Conservation (phyloP, 139 green algal species). For the Trebouxia sp. region DNA sequence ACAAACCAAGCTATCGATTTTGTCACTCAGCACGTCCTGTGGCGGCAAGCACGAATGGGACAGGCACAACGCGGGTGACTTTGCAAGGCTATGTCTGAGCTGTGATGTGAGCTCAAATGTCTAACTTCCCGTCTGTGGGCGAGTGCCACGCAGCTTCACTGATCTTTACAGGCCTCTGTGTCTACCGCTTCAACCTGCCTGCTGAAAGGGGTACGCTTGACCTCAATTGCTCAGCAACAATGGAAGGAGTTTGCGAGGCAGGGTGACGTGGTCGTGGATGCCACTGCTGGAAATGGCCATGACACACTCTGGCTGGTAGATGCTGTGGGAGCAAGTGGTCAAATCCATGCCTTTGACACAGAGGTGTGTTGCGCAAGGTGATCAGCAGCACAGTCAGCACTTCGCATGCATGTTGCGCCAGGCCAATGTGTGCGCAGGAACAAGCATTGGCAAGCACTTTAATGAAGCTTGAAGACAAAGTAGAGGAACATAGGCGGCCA, state of each 20-base stretch:
- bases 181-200: background rate
- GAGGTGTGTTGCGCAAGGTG: constrained; percentile 42
- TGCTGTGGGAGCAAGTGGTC: constrained; percentile 50
- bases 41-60: no score
- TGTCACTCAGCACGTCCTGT: no score
- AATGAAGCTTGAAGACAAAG: background rate
- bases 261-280: constrained; percentile 55
- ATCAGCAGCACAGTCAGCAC: background rate
- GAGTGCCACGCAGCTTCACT: background rate
- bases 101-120: no score
- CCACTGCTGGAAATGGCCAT: constrained; percentile 68
- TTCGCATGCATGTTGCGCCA: constrained; percentile 20
- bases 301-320: constrained; percentile 64
- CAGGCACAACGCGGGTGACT: no score
- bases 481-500: background rate
- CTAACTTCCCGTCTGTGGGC: no score
- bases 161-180: background rate
- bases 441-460: constrained; percentile 17
- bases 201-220: background rate
- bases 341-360: constrained; percentile 62
- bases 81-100: no score
- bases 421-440: constrained; percentile 31
- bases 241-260: constrained; percentile 48
- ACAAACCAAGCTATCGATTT: no score
- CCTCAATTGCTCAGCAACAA: constrained; percentile 1